Base-by-base conservation (phyloP, 2,329 filamentous ascomycete genomes). In the Diplodia intermedia region DNA sequence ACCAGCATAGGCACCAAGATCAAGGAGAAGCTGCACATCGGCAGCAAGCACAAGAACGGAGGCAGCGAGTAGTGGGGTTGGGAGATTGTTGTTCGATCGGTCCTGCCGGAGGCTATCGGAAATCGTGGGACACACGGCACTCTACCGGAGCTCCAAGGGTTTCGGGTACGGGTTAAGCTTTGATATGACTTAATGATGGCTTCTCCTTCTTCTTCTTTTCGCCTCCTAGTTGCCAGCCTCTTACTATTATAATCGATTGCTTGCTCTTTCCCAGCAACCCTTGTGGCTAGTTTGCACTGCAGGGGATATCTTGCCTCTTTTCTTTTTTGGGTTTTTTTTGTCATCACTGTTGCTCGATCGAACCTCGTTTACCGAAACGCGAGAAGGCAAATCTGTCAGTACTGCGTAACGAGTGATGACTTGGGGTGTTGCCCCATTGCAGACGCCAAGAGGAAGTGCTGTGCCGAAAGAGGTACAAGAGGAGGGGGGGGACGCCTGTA, bases 1-100 rank as follows among this genome's bases (percentile, higher is more conserved):
- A 82, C 81, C 55, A 85, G 85, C 70, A 74, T 90, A 50, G 84
- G 84, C 69, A 83, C 89, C 68, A 90, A 89, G 81, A 86, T 91
- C 78, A 91, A 91, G 85, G 84, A 86, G 67, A 91, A 91, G 82
- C 79, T 91, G 69, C 88, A 90, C 78, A 81, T 80, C 69, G 76
- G 77, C 26, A 36, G 57, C 57, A 68, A 68, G 56, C 66, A 68
- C 50, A 52, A 61, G 40, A 62, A 26, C 26, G 26, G 26, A 3
- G 26, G 3, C 26, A 26, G 23, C 40, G 23, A 26, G 6, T 23
- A 61, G 29, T 61, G 9, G 29, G 20, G 20, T 47, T 47, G 33
- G 33, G 7, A 0, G 26, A 26, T 26, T 26, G 26, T 9, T 33
- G 31, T 33, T 33, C 8, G 31, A 9, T 31, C 4, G 8, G 38